Base-by-base conservation (phyloP, 441 rosid species). In the Flueggea neowawraea region DNA sequence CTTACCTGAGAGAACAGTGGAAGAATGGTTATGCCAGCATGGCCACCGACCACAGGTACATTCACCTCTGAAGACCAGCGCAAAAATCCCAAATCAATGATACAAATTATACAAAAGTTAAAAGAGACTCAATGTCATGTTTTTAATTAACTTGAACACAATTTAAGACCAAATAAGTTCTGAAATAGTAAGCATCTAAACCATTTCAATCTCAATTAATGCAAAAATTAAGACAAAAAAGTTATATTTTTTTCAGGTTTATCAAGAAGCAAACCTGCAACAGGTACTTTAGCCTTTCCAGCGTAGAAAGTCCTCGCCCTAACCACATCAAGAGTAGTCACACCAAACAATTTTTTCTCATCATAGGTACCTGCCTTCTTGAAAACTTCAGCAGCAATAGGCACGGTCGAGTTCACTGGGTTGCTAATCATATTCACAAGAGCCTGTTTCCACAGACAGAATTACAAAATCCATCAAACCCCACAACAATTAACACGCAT, bases 391-490 rank as follows among this genome's bases (percentile, higher is more conserved):
- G 96, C 87, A 0, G 97, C 96, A 54, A 95, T 95, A 2, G 99
- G 99, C 52, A 95, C 96, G 0, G 99, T 94, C 8, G 97, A 91
- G 85, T 94, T 94, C 74, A 94, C 97, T 0, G 97, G 97, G 80
- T 91, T 94, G 82, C 99, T 94, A 31, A 94, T 94, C 93, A 94
- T 84, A 12, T 94, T 94, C 50, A 94, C 82, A 51, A 89, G 80
- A 6, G 99, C 97, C 97, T 91, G 80, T 57, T 45, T 3, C 33
- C 67, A 69, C 32, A 67, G 58, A 62, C 22, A 7, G 4, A 48
- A 49, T 12, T 51, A 39, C 59, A 52, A 43, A 16, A 71, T 33
- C 39, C 53, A 22, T 60, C 14, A 57, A 57, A 58, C 47, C 10
- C 12, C 16, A 60, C 6, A 22, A 22, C 28, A 22, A 22, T 6